Conservation (phyloP, 2,329 filamentous ascomycete species). For the Neofusicoccum parvum region DNA sequence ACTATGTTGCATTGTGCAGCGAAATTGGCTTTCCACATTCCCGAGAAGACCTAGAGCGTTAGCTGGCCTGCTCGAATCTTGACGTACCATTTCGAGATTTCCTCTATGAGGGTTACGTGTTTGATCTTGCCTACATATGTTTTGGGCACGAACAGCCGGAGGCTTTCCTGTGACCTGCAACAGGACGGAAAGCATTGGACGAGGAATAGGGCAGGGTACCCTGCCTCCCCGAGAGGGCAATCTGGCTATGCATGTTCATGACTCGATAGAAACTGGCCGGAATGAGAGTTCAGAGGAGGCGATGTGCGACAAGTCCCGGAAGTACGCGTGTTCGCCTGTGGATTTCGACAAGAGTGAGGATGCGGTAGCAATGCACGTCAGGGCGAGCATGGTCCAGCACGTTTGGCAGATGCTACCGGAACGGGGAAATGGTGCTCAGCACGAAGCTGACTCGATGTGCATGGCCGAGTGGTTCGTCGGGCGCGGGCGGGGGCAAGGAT, state of each 20-base stretch:
- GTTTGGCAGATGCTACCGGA: background rate
- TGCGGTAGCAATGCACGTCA: background rate
- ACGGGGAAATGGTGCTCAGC: background rate
- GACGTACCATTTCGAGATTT: background rate
- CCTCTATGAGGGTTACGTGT: background rate
- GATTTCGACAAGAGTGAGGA: background rate
- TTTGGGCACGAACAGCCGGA: background rate
- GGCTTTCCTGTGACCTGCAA: background rate
- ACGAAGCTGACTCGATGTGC: background rate
- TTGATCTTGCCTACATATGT: slow-evolving; percentile 3
- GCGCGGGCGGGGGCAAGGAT: background rate
- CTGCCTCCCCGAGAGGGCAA: background rate
- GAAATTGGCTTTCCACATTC: slow-evolving; percentile 22
- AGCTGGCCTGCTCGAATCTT: background rate
- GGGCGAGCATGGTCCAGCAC: background rate
- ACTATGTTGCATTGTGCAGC: background rate
- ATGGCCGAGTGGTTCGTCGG: background rate
- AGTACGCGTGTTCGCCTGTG: background rate
- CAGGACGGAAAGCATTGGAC: background rate
- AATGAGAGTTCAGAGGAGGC: background rate
- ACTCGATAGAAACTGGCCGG: background rate
- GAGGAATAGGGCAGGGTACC: background rate
- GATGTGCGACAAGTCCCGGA: background rate
- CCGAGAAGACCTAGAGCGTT: slow-evolving; percentile 18
- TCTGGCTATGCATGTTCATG: background rate